A percentile compares a stretch with the other conserved stretches of the same genome.
Conservation (phyloP, 75 land plant genomes). For the Picea glauca region DNA sequence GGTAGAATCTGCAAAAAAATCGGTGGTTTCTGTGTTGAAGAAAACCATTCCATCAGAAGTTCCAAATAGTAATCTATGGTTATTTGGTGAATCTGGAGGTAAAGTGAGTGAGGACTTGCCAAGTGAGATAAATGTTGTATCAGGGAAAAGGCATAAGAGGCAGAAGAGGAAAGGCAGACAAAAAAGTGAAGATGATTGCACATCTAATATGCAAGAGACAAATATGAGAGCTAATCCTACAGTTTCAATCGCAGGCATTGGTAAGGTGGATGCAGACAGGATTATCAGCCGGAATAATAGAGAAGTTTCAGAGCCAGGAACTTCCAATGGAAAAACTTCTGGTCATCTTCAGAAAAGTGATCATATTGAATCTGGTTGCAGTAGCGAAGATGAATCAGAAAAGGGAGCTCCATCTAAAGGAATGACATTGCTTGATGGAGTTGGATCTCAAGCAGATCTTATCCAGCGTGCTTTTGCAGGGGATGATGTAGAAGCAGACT, state of each 20-base stretch:
- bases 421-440: constrained; percentile 33
- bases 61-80: constrained; percentile 14
- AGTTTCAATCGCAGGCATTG: constrained; percentile 4
- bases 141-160: neutral
- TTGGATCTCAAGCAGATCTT: constrained; percentile 76
- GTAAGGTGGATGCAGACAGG: neutral
- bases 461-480: constrained; percentile 89
- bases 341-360: neutral
- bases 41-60: neutral
- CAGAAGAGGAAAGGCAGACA: neutral
- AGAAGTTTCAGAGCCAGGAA: constrained; percentile 5
- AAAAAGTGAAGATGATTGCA: neutral
- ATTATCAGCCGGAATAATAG: neutral
- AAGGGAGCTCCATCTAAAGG: constrained; percentile 42
- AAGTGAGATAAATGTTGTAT: neutral
- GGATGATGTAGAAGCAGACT: constrained; percentile 96
- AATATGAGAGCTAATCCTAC: neutral
- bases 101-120: neutral
- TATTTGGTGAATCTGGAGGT: constrained; percentile 16
- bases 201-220: neutral
- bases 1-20: neutral
- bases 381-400: constrained; percentile 56
- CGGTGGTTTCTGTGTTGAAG: neutral
- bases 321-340: neutral
- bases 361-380: constrained; percentile 9